Base-by-base conservation (phyloP, 2,329 filamentous ascomycete species). In the Pseudophaeomoniella oleicola region DNA sequence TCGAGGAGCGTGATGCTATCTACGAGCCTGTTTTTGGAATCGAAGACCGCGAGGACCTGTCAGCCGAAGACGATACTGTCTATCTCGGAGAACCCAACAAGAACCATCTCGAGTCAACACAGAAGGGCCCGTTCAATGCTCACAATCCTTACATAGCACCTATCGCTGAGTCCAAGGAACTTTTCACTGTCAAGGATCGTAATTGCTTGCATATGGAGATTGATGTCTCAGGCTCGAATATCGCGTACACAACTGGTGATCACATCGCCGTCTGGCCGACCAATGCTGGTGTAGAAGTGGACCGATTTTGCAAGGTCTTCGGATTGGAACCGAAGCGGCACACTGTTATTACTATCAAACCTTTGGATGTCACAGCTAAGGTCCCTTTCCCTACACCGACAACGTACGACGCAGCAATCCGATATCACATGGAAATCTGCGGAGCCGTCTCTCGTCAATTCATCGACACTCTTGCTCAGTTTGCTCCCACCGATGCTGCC, bases 141-240 rank as follows among this genome's bases (percentile, higher is more conserved):
- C 87, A 96, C 69, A 94, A 94, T 64, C 90, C 90, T 15, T 96
- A 83, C 65, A 90, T 98, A 55, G 88, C 92, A 19, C 87, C 88
- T 18, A 92, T 98, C 50, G 72, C 71, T 52, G 83, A 92, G 55
- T 94, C 90, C n/a, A 70, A 70, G 47, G 90, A 98, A 62, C 58
- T 98, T 10, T 98, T 98, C 66, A 78, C 71, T 35, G 79, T 82
- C 59, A 84, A 86, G 59, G 83, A 86, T 53, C 74, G 92, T 43
- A 94, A 96, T 67, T 98, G 90, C 56, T 68, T 98, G 46, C 92
- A 98, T 60, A 77, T 96, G 72, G 92, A 98, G 59, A 76, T 98
- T 45, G 85, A 92, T 55, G 75, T 98, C 49, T 81, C 78, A 51
- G 83, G 76, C 48, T 94, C 87, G 37, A 93, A 92, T 57, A 68